phyloP scores from a whole-genome alignment of 2,329 filamentous ascomycete genomes.

The Orbilia ellipsospora region DNA sequence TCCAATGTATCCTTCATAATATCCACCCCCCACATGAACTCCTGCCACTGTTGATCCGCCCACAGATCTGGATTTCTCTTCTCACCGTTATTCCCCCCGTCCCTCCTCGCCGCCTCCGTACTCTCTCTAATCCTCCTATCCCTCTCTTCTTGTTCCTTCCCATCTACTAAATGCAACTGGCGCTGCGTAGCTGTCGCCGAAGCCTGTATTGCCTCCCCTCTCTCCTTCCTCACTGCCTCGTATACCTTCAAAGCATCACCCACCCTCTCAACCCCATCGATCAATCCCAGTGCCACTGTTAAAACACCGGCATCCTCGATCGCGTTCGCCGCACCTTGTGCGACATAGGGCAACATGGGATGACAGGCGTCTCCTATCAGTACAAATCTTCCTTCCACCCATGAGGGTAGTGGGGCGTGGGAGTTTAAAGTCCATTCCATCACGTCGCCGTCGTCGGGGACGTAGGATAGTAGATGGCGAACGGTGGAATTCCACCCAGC shows the following conservation, averaged over 20 bases:
- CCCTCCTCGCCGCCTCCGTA: constrained; percentile 36
- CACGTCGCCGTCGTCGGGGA: constrained; percentile 65
- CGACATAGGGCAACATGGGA: constrained; percentile 74
- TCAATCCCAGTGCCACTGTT: constrained; percentile 57
- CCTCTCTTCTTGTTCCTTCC: constrained; percentile 70
- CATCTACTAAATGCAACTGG: constrained; percentile 70
- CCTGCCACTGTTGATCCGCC: constrained; percentile 58
- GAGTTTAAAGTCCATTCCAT: constrained; percentile 74
- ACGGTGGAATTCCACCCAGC: constrained; percentile 53
- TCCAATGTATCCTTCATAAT: constrained; percentile 60
- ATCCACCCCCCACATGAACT: constrained; percentile 61
- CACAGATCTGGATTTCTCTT: constrained; percentile 59
- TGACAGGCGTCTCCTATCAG: constrained; percentile 75
- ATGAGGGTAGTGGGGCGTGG: constrained; percentile 69
- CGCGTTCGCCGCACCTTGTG: constrained; percentile 75
- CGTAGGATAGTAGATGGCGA: constrained; percentile 54
- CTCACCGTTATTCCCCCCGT: constrained; percentile 9
- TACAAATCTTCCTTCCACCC: constrained; percentile 69
- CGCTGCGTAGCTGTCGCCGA: constrained; percentile 67
- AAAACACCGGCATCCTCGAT: constrained; percentile 75
- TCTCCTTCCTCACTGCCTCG: constrained; percentile 69
- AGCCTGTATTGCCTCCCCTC: constrained; percentile 62
- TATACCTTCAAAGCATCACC: constrained; percentile 65
- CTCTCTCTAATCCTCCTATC: constrained; percentile 66
- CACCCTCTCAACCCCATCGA: constrained; percentile 5